These are phyloP conservation scores for Taiozyma sp. DNA, from an alignment of 1,139 yeast genomes.

Conservation along the genomic window DNA sequence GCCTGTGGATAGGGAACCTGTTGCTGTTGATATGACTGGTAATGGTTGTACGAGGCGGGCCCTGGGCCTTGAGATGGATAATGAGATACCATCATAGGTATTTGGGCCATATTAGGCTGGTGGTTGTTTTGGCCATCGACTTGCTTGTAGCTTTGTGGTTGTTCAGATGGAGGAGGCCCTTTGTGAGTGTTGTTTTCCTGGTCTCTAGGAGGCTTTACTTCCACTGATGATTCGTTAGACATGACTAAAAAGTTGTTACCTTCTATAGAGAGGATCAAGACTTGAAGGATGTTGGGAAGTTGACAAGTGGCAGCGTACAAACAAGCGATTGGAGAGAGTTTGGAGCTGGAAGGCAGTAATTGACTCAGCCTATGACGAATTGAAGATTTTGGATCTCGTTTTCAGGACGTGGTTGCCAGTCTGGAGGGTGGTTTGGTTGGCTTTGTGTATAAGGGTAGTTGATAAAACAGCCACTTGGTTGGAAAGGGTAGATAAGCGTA, in stretches of 20 bases:
- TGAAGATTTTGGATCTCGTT: neutral
- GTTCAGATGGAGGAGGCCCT: neutral
- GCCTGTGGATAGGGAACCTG: slow-evolving; percentile 7
- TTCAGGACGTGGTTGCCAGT: neutral
- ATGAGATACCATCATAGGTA: slow-evolving; percentile 2
- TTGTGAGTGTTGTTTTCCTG: neutral
- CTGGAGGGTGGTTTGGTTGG: neutral
- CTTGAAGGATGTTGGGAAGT: neutral
- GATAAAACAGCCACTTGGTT: neutral
- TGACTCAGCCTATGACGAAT: neutral
- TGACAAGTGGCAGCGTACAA: neutral
- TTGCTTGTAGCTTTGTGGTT: neutral
- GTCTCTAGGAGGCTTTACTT: neutral
- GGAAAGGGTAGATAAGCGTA: neutral
- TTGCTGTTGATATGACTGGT: slow-evolving; percentile 4
- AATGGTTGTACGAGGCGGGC: slow-evolving; percentile 2
- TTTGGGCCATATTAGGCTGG: slow-evolving; percentile 4
- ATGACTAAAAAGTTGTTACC: neutral
- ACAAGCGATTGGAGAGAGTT: neutral
- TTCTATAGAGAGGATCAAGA: neutral
- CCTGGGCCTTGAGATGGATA: neutral
- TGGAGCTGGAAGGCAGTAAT: neutral
- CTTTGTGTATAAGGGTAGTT: neutral
- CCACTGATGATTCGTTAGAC: neutral
- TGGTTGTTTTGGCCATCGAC: neutral